Base-by-base conservation (phyloP, 768 basidiomycete species). In the Sarcomyxa edulis region DNA sequence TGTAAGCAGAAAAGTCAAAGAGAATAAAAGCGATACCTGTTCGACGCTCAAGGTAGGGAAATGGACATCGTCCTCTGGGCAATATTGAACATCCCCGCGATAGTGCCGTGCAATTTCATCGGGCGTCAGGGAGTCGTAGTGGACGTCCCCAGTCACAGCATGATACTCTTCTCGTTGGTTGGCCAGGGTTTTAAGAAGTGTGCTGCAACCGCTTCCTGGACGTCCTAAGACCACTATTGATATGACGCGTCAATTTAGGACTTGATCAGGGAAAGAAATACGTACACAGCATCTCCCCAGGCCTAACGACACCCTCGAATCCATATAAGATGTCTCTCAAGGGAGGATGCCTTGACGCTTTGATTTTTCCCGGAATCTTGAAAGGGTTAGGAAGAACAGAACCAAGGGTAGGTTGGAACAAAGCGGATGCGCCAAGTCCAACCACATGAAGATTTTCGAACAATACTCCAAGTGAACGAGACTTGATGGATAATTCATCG, bases 1-100 rank as follows among this genome's bases (percentile, higher is more conserved):
- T n/a, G n/a, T n/a, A n/a, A n/a, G n/a, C n/a, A n/a, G n/a, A n/a
- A n/a, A n/a, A n/a, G n/a, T n/a, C n/a, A n/a, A n/a, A n/a, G n/a
- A n/a, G n/a, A n/a, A n/a, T n/a, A n/a, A n/a, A n/a, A n/a, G n/a
- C n/a, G n/a, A n/a, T n/a, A n/a, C 89, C 52, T 90, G 72, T 33
- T 76, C 72, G 19, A 91, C 86, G 5, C 83, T 87, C 19, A 95
- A 69, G 7, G 84, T 86, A 5, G 90, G 85, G 48, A 92, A 85
- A 54, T 91, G 89, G 1, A 86, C 66, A 51, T 94, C 89, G 48
- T 90, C 89, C 62, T 88, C 89, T 0, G 86, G 85, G 43, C 74
- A 81, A 53, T 88, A 91, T 37, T 76, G 74, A 2, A 87, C 80
- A 50, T 89, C 89, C 9, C 90, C 92, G 4, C 82, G 81, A 55